Evolutionary conservation across 1,284 basidiomycete genomes (phyloP), one percentile per base, ranked within the genome.

Genomic region (Fereydounia khargensis): DNA sequence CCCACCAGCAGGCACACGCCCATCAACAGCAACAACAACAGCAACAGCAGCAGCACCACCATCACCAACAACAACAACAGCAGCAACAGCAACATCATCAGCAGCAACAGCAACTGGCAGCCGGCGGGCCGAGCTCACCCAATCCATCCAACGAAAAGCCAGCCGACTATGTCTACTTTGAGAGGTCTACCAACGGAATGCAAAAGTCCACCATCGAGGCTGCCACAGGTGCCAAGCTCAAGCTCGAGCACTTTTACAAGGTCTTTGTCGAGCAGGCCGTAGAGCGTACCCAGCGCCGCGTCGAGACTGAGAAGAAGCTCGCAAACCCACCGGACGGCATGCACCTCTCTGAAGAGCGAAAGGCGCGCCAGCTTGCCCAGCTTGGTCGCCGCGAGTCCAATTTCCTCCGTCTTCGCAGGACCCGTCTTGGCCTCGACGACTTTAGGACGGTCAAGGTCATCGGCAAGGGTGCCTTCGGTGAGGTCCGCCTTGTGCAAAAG

Each of bases 381-480:
- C 86, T 96, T 48, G 89, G 91, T 48, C 86, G 89, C 75, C 85
- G 87, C 52, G 95, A 98, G 79, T 69, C 64, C 35, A 68, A 52
- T 56, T 92, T 91, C 79, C 80, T 98, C 44, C 85, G 95, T 24
- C 80, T 98, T 47, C 83, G 89, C 47, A 82, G 94, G 63, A 97
- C 94, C 20, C 88, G 91, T 73, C 87, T 98, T 61, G 91, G 90
- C 25, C 79, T 97, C 41, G 82, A 87, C 44, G 91, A 98, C 79
- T 98, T 98, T 82, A 82, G 86, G 60, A 97, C 95, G 2, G 87
- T 98, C 73, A 98, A 98, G 78, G 92, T 97, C 52, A 98, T 98
- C 70, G 95, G 95, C 24, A 96, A 97, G 79, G 95, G 94, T 67
- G 95, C 94, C 13, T 97, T 97, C 74, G 94, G 94, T 74, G 94